Evolutionary conservation across 2,329 filamentous ascomycete genomes (phyloP).

Genomic region (Colletotrichum somersetense): DNA sequence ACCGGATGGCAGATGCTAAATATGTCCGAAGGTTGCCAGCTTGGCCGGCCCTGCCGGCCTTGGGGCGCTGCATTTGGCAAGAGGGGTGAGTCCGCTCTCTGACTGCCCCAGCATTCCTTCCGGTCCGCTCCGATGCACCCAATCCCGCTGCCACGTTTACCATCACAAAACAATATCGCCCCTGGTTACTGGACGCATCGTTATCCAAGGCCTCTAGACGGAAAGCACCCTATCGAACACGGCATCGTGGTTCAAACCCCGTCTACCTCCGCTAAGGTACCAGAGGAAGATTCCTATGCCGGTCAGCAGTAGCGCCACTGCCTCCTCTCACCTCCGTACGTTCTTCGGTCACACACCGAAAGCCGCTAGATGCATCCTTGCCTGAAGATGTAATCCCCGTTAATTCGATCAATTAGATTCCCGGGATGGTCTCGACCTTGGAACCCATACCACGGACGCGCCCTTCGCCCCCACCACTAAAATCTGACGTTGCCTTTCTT

Average conservation of each 20-base stretch:
- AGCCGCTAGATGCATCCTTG: not conserved
- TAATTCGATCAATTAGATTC: conserved; percentile 18
- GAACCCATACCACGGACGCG: conserved; percentile 24
- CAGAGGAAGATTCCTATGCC: not conserved
- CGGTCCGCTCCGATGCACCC: not conserved
- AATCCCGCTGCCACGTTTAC: conserved; percentile 15
- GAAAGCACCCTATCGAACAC: not conserved
- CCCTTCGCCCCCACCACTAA: conserved; percentile 27
- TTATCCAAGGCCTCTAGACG: not conserved
- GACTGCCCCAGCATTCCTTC: not conserved
- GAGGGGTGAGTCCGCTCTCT: not conserved
- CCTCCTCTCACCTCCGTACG: conserved; percentile 7
- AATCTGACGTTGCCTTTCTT: conserved; percentile 39
- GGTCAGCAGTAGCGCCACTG: conserved; percentile 34
- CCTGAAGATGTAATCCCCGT: not conserved
- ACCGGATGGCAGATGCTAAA: not conserved
- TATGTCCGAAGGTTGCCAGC: too few relatives aligned
- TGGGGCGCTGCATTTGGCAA: not conserved
- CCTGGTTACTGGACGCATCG: not conserved
- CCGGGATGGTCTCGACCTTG: conserved; percentile 11
- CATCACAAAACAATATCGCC: not conserved
- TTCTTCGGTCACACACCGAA: conserved; percentile 15
- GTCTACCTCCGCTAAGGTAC: not conserved
- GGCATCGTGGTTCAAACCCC: not conserved
- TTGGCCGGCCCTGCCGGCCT: not conserved